Evolutionary conservation across 768 basidiomycete genomes (phyloP).

Genomic region (Mycena epipterygia): DNA sequence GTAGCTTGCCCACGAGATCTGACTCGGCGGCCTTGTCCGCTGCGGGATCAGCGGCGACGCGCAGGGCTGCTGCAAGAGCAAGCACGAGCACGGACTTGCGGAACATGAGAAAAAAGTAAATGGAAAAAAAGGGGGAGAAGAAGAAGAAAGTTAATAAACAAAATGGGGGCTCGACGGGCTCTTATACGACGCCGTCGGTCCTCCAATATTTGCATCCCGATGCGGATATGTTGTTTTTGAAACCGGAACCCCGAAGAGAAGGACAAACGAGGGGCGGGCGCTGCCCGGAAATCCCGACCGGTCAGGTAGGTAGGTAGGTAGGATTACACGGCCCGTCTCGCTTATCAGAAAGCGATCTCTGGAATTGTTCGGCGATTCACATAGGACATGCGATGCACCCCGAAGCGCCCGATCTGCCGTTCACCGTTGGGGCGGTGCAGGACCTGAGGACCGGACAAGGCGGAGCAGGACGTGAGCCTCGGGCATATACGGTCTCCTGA

Average conservation of each 20-base stretch:
- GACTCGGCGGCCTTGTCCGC: conserved; percentile 20
- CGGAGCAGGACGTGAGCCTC: too few relatives aligned
- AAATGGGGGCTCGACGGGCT: background rate
- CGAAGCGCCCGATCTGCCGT: conserved; percentile 11
- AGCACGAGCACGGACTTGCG: conserved; percentile 11
- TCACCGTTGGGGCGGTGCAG: background rate
- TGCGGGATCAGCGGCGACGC: conserved; percentile 20
- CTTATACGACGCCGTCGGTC: conserved; percentile 3
- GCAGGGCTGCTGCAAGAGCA: conserved; percentile 6
- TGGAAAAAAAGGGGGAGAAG: conserved; percentile 5
- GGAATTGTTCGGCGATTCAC: background rate
- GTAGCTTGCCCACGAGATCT: conserved; percentile 21
- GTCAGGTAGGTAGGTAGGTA: too few relatives aligned
- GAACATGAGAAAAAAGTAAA: conserved; percentile 27
- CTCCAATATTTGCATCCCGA: too few relatives aligned
- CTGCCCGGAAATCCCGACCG: background rate
- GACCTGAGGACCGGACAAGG: too few relatives aligned
- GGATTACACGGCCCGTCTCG: too few relatives aligned
- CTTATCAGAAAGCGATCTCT: background rate
- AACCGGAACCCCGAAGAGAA: too few relatives aligned
- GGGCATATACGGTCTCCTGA: too few relatives aligned
- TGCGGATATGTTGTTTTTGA: conserved; percentile 6
- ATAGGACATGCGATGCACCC: background rate
- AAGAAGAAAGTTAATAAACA: conserved; percentile 23
- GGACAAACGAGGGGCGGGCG: background rate